Base-by-base conservation (phyloP, 2,329 filamentous ascomycete genomes). In the Ophiostoma ips region DNA sequence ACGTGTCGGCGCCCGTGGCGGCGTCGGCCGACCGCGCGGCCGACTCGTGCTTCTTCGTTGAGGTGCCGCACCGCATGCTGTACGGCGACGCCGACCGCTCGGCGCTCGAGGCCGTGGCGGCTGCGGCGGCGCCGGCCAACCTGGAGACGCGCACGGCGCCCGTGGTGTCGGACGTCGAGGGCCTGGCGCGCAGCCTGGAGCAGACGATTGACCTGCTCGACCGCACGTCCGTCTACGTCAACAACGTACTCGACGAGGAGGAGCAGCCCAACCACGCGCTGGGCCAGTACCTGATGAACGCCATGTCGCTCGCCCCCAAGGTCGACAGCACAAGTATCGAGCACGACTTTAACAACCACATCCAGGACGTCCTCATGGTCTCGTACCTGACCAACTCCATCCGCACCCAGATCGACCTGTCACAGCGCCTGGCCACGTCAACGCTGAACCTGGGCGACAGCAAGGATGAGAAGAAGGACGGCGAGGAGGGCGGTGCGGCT, bases 341-440 rank as follows among this genome's bases (percentile, higher is more conserved):
- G 76, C 78, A 84, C 64, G 89, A 96, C 73, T 98, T 98, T 79
- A 98, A 98, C 80, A 95, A 94, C 75, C 92, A 98, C 72, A 88
- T 98, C 68, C 92, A 98, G 73, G 92, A 98, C 67, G 89, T 98
- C 54, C 81, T 98, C 58, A 89, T 96, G 67, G 89, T 98, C 61
- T 94, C 88, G 58, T 98, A 98, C 73, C 78, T 98, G 57, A 88
- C 92, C 66, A 98, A 96, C 76, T 95, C 88, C 58, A 95, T 96
- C 70, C 87, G 90, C 68, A 96, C 90, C 59, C 92, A 98, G 73
- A 95, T 98, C 72, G 92, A 96, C 63, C 81, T 98, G 53, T 94
- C 89, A 57, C 94, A 96, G 76, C 81, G 90, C 56, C 74, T 98
- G 62, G 90, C 90, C 49, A 92, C 81, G n/a, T 80, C 84, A 56